Evolutionary conservation across 495 filamentous ascomycete genomes (phyloP).

Genomic region (Aspergillus cavernicola): DNA sequence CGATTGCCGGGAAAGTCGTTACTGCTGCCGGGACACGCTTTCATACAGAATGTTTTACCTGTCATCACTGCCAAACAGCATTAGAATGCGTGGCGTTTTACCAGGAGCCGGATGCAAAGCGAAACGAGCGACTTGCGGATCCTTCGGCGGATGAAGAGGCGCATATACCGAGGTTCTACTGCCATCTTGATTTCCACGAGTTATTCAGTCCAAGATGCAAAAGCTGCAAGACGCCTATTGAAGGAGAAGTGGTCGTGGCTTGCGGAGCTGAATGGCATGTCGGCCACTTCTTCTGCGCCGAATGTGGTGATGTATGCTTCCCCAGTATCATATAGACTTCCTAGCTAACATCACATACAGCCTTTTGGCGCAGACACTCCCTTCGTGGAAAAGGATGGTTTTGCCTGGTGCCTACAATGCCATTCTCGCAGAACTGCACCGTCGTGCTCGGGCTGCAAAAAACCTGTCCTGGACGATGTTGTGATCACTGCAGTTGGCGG

Average conservation of each 20-base stretch:
- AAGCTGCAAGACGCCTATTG: slow-evolving; percentile 97
- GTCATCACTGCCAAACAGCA: slow-evolving; percentile 78
- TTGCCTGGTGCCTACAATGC: slow-evolving; percentile 93
- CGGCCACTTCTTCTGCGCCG: slow-evolving; percentile 98
- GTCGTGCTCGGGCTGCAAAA: slow-evolving; percentile 81
- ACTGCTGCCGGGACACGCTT: slow-evolving; percentile 77
- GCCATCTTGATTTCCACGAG: slow-evolving; percentile 97
- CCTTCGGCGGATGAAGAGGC: slow-evolving; percentile 55
- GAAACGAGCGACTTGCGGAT: slow-evolving; percentile 62
- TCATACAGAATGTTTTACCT: slow-evolving; percentile 90
- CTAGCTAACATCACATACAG: slow-evolving; percentile 23
- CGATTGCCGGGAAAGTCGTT: slow-evolving; percentile 88
- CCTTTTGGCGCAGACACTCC: slow-evolving; percentile 78
- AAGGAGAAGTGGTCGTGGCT: slow-evolving; percentile 90
- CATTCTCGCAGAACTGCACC: slow-evolving; percentile 86
- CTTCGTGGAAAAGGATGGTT: slow-evolving; percentile 98
- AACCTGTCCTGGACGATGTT: slow-evolving; percentile 79
- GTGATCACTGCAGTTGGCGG: slow-evolving; percentile 82
- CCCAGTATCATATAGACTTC: background rate
- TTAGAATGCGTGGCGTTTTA: slow-evolving; percentile 97
- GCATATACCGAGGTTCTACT: slow-evolving; percentile 76
- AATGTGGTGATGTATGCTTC: slow-evolving; percentile 84
- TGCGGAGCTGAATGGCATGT: slow-evolving; percentile 94
- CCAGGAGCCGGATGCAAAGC: slow-evolving; percentile 73
- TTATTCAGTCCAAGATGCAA: slow-evolving; percentile 89